Evolutionary conservation across 2,329 filamentous ascomycete species (phyloP), one percentile per base, ranked within the genome.

Genomic region (Sarocladiaceae sp.): DNA sequence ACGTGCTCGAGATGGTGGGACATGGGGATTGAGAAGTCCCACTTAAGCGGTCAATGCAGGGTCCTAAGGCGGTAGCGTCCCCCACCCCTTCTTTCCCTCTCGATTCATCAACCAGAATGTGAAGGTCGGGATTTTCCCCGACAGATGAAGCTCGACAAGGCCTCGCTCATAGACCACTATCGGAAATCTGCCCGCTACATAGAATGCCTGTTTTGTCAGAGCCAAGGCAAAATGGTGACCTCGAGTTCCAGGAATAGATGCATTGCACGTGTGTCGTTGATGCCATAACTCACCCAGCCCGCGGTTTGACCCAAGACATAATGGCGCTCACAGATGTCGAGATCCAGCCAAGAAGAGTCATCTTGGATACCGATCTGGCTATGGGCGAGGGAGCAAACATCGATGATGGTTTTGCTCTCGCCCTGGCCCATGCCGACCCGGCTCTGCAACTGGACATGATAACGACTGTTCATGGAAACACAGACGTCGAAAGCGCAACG

Each of bases 401-500:
- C 84, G 4, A 73, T 66, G 43, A 88, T 76, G 45, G 84, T 75
- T 46, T 83, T 78, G 0, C 66, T 56, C 1, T 67, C 55, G 4
- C 62, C 61, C 1, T 59, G 50, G 3, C 77, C 69, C n/a, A 66
- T 61, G 46, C 46, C 29, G 46, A 48, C 20, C 52, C 73, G 72
- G 19, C 74, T 72, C 34, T 78, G 68, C 15, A 95, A 64, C 61
- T 95, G 88, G 9, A 91, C 84, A 1, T 86, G 87, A 33, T 94
- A 75, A 7, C 85, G 80, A 33, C 95, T 74, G 16, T 84, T 83
- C 15, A 89, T 89, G 16, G 95, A 88, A 52, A 95, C 94, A 35
- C 89, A 88, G 62, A 95, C 95, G 40, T 89, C 88, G 2, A 89
- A 88, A 7, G 89, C 89, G 32, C 53, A 83, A 56, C 83, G 9